Evolutionary conservation across 352 stramenopile genomes (phyloP).

Genomic region (Phytopythium helicoides): DNA sequence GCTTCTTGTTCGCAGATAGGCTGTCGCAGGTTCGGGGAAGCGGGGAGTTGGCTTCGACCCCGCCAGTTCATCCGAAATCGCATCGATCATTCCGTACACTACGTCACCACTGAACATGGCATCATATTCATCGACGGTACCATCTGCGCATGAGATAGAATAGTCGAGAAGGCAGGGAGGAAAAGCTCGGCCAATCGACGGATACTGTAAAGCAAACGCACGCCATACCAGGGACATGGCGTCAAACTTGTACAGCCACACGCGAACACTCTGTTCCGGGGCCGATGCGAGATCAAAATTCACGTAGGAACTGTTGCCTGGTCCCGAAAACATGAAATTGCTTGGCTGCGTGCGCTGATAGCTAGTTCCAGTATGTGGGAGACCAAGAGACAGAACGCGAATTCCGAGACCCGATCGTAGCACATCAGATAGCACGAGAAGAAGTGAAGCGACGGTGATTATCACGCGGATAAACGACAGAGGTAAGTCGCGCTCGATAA

Average conservation of each 20-base stretch:
- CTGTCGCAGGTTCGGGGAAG: too few relatives aligned
- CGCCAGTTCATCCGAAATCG: too few relatives aligned
- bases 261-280: neutral
- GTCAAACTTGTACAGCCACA: conserved; percentile 2
- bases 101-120: neutral
- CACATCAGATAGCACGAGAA: conserved; percentile 27
- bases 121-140: neutral
- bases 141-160: neutral
- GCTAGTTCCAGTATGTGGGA: neutral
- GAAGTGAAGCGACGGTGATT: conserved; percentile 19
- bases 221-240: neutral
- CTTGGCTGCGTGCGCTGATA: neutral
- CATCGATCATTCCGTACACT: too few relatives aligned
- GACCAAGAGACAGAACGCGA: neutral
- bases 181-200: neutral
- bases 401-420: conserved; percentile 26
- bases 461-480: conserved; percentile 19
- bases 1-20: neutral
- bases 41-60: too few relatives aligned
- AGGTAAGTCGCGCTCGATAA: conserved; percentile 19
- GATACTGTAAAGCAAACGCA: neutral
- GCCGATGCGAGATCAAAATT: neutral
- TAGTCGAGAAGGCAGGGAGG: neutral
- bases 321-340: neutral
- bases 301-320: neutral